Base-by-base conservation (phyloP, 768 basidiomycete genomes). In the Leccinum pellstonianum region DNA sequence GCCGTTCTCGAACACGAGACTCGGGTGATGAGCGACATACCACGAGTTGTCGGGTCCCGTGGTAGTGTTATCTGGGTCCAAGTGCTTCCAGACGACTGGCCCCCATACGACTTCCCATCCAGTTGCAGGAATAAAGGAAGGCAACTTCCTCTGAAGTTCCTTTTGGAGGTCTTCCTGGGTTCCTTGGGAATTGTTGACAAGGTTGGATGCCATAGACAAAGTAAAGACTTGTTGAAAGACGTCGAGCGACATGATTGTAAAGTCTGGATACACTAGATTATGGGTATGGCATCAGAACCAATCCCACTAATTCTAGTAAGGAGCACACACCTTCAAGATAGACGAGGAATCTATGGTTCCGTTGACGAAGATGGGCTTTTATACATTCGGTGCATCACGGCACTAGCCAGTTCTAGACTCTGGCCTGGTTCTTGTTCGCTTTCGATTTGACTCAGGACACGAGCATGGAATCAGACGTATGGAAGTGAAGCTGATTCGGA, bases 1-100 rank as follows among this genome's bases (percentile, higher is more conserved):
- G 3, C 53, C 50, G 27, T 59, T 49, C 33, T 64, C 56, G 25
- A 57, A 35, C 29, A 5, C 1, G 38, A 59, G 41, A 1, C 14
- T 21, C 4, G 62, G 57, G 25, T 60, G 50, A 29, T 53, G 25
- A 15, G 62, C 64, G 17, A 64, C 33, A 54, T 52, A 65, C 58
- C 64, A 64, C 23, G 64, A 55, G 37, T 64, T 62, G 12, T 54
- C 58, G 23, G 61, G 63, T 7, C 57, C 57, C 9, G 55, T 59
- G 8, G 21, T 5, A 14, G 5, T 2, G 27, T 51, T 17, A 4
- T 51, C 50, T 29, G 50, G 50, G 4, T 31, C 4, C 7, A 10
- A 10, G 50, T 51, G 50, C 50, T 65, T 65, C 49, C 49, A 63
- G 1, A 61, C 21, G 29, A 55, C 56, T 17, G 62, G 64, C 14